Conservation (phyloP, 1,284 basidiomycete genomes). For the Cutaneotrichosporon dermatis region DNA sequence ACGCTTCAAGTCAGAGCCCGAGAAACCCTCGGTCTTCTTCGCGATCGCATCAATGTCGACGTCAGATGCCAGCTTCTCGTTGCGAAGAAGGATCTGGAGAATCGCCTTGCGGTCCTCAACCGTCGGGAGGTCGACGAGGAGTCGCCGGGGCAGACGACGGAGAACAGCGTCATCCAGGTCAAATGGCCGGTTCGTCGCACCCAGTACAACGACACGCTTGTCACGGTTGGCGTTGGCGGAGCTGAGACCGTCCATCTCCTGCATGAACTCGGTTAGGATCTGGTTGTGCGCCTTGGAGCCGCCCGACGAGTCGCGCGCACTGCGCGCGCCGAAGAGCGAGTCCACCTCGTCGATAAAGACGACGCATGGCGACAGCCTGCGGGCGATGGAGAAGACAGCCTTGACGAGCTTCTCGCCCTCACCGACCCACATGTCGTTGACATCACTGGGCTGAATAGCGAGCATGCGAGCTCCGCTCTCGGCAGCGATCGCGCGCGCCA, state of each 20-base stretch:
- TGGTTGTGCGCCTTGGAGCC: slow-evolving; percentile 68
- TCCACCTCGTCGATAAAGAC: slow-evolving; percentile 96
- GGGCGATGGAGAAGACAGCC: slow-evolving; percentile 83
- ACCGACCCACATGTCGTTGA: slow-evolving; percentile 66
- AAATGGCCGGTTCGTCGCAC: slow-evolving; percentile 75
- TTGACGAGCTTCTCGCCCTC: slow-evolving; percentile 93
- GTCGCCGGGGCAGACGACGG: slow-evolving; percentile 71
- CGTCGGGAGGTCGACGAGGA: slow-evolving; percentile 79
- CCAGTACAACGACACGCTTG: slow-evolving; percentile 83
- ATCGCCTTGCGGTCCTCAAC: slow-evolving; percentile 78
- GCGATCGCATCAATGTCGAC: slow-evolving; percentile 64
- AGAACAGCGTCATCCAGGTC: slow-evolving; percentile 57
- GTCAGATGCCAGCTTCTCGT: slow-evolving; percentile 66
- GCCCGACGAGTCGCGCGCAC: slow-evolving; percentile 73
- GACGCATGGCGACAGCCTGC: slow-evolving; percentile 83
- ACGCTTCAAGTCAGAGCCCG: slow-evolving; percentile 92
- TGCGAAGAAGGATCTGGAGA: slow-evolving; percentile 71
- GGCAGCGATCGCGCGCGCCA: slow-evolving; percentile 84
- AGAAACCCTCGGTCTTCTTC: slow-evolving; percentile 74
- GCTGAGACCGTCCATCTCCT: slow-evolving; percentile 92
- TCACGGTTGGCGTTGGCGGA: slow-evolving; percentile 62
- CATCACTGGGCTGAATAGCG: slow-evolving; percentile 53
- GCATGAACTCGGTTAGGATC: slow-evolving; percentile 77
- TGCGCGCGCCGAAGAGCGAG: slow-evolving; percentile 83
- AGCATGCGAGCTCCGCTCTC: slow-evolving; percentile 88